Evolutionary conservation across 2,329 filamentous ascomycete genomes (phyloP).

Genomic region (Paecilomyces sp.): DNA sequence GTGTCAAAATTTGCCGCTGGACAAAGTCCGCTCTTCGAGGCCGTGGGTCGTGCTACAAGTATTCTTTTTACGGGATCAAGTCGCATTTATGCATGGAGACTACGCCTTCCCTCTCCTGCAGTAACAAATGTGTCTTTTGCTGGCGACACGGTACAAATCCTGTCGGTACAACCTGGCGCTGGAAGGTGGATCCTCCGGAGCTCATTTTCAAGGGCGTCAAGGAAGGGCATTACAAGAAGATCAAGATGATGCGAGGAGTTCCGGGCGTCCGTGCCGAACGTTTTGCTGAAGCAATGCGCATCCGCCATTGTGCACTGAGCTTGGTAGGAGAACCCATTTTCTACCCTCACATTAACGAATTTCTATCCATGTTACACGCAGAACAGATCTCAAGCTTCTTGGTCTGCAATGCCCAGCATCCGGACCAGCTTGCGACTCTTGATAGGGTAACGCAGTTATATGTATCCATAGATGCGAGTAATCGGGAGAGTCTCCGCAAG

Average conservation of each 20-base stretch:
- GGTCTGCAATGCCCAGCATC: slow-evolving; percentile 95
- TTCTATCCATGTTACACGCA: slow-evolving; percentile 71
- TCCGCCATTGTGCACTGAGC: slow-evolving; percentile 85
- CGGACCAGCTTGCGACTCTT: slow-evolving; percentile 75
- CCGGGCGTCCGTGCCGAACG: slow-evolving; percentile 87
- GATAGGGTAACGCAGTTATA: slow-evolving; percentile 90
- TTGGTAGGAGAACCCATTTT: slow-evolving; percentile 98
- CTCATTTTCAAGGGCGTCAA: slow-evolving; percentile 87
- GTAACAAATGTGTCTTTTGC: slow-evolving; percentile 98
- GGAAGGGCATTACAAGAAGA: slow-evolving; percentile 89
- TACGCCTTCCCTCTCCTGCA: slow-evolving; percentile 89
- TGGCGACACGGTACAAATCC: slow-evolving; percentile 98
- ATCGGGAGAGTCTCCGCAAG: slow-evolving; percentile 75
- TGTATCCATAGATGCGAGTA: slow-evolving; percentile 90
- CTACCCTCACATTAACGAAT: slow-evolving; percentile 94
- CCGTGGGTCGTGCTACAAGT: slow-evolving; percentile 95
- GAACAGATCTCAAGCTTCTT: slow-evolving; percentile 90
- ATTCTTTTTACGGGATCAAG: slow-evolving; percentile 91
- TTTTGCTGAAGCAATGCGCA: slow-evolving; percentile 86
- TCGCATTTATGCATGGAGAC: slow-evolving; percentile 99
- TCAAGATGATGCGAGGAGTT: slow-evolving; percentile 92
- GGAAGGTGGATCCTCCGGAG: slow-evolving; percentile 86
- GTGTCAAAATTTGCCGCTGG: slow-evolving; percentile 97
- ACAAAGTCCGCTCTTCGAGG: slow-evolving; percentile 94
- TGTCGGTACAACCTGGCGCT: slow-evolving; percentile 93